These are phyloP conservation scores for Carnegiea gigantea DNA, from an alignment of 179 eudicot genomes.

Conservation along the genomic window DNA sequence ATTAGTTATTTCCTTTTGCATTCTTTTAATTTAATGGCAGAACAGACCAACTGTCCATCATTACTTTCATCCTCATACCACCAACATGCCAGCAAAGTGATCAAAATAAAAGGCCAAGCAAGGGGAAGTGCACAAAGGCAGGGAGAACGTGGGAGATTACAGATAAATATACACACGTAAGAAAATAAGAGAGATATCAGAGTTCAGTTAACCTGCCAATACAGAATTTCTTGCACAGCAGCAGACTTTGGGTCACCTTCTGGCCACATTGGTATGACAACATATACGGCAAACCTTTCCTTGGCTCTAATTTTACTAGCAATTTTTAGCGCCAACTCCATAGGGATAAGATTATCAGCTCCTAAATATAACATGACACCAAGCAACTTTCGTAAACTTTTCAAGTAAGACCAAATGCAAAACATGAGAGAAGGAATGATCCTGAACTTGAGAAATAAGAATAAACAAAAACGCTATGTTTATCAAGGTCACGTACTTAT, in stretches of 20 bases:
- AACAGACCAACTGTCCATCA: too few species aligned
- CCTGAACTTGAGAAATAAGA: not conserved
- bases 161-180: not conserved
- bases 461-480: not conserved
- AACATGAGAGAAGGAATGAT: not conserved
- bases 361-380: constrained; percentile 41
- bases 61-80: not conserved
- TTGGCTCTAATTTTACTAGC: constrained; percentile 78
- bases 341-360: constrained; percentile 87
- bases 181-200: not conserved
- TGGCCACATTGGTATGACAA: constrained; percentile 93
- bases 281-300: constrained; percentile 80
- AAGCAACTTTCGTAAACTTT: constrained; percentile 6
- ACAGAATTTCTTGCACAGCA: constrained; percentile 82
- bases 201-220: constrained; percentile 72
- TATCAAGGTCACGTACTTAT: not conserved
- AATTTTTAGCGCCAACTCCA: constrained; percentile 85
- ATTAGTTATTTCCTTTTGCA: too few species aligned
- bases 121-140: not conserved
- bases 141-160: not conserved
- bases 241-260: constrained; percentile 83
- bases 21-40: too few species aligned
- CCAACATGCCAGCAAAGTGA: not conserved
- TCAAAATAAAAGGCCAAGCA: not conserved
- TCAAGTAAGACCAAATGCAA: not conserved